A percentile compares a stretch with the other conserved stretches of the same genome.
phyloP scores from a whole-genome alignment of 2,329 filamentous ascomycete genomes.

The Endoconidiophora laricicola region DNA sequence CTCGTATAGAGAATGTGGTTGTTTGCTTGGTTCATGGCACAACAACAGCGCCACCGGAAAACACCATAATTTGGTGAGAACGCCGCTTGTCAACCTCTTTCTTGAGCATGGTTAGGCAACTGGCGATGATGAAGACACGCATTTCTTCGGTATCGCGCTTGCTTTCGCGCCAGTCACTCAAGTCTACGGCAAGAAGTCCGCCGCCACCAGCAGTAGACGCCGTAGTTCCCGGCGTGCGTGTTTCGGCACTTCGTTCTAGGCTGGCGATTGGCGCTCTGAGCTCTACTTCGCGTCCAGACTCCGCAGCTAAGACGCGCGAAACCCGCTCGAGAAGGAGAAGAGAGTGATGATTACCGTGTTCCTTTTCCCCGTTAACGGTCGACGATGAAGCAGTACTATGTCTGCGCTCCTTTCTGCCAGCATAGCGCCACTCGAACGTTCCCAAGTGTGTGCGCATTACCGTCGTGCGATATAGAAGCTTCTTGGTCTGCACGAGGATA shows the following conservation, averaged over 20 bases:
- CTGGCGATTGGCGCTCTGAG: slow-evolving; percentile 23
- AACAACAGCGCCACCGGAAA: slow-evolving; percentile 13
- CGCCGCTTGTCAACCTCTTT: slow-evolving; percentile 44
- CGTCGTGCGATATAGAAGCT: slow-evolving; percentile 22
- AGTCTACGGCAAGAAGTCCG: slow-evolving; percentile 29
- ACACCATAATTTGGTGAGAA: slow-evolving; percentile 28
- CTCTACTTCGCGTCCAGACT: slow-evolving; percentile 17
- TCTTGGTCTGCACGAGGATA: slow-evolving; percentile 17
- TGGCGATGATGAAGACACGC: slow-evolving; percentile 33
- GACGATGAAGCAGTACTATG: slow-evolving; percentile 13
- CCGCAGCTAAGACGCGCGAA: slow-evolving; percentile 18
- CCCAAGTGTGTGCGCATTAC: slow-evolving; percentile 31
- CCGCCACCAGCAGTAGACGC: slow-evolving; percentile 31
- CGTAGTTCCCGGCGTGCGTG: slow-evolving; percentile 25
- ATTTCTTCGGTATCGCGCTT: slow-evolving; percentile 19
- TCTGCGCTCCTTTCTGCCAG: slow-evolving; percentile 27
- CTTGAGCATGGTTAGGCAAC: slow-evolving; percentile 46
- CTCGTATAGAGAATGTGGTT: not conserved
- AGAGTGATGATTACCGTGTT: slow-evolving; percentile 17
- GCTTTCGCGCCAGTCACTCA: slow-evolving; percentile 20
- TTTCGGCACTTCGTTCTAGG: slow-evolving; percentile 25
- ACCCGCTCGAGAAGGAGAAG: slow-evolving; percentile 35
- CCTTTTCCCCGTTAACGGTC: no score
- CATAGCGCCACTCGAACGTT: slow-evolving; percentile 40
- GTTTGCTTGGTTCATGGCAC: not conserved